These are phyloP conservation scores for Stachybotrys chartarum DNA, from an alignment of 2,329 filamentous ascomycete genomes.

Conservation along the genomic window DNA sequence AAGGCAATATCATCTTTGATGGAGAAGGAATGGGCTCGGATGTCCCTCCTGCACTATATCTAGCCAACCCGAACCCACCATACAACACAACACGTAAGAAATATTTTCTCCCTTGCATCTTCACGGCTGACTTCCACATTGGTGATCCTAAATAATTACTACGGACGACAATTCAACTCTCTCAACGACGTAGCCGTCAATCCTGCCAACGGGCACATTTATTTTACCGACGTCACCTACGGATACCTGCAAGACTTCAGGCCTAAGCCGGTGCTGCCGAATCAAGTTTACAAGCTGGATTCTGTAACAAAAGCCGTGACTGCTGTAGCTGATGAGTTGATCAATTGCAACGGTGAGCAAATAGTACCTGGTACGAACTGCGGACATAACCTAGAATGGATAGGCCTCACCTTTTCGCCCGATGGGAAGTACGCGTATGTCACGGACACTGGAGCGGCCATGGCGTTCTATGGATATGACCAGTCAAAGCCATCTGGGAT, in stretches of 20 bases:
- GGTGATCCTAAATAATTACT: conserved; percentile 51
- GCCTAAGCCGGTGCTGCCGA: conserved; percentile 41
- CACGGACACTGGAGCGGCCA: conserved; percentile 44
- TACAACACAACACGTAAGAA: conserved; percentile 40
- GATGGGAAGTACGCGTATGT: conserved; percentile 45
- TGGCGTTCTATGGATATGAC: conserved; percentile 35
- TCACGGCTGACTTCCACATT: neutral
- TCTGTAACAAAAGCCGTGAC: conserved; percentile 41
- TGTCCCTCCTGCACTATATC: conserved; percentile 13
- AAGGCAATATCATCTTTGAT: conserved; percentile 39
- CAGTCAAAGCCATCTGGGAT: conserved; percentile 35
- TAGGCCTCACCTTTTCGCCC: conserved; percentile 48
- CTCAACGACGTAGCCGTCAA: conserved; percentile 51
- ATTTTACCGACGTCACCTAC: conserved; percentile 58
- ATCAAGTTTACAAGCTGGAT: conserved; percentile 53
- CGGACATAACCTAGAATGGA: too few species aligned
- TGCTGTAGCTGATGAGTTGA: conserved; percentile 51
- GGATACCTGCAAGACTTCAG: conserved; percentile 53
- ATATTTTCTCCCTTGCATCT: conserved; percentile 6
- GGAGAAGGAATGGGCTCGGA: conserved; percentile 41
- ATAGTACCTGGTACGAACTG: rapidly evolving
- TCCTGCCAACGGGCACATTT: conserved; percentile 48
- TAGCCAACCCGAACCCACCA: conserved; percentile 25
- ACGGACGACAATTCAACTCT: conserved; percentile 52
- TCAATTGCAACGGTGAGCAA: conserved; percentile 40